A percentile compares a stretch with the other conserved stretches of the same genome.
phyloP scores from a whole-genome alignment of 1,284 basidiomycete genomes.

The Cryptococcus amylolentus region DNA sequence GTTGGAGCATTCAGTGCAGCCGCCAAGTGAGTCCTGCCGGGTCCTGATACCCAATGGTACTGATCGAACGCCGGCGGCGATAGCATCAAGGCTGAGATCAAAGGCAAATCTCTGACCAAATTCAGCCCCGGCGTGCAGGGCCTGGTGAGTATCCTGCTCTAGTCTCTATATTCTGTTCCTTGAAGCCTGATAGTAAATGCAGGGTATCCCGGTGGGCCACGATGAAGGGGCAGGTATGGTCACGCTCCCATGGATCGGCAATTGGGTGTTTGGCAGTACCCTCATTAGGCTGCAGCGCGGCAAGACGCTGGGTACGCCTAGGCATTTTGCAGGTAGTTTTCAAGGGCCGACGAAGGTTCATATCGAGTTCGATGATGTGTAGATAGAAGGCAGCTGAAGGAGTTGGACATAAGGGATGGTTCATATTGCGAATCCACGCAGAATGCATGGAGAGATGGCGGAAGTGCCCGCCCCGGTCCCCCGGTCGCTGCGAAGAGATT shows the following conservation, averaged over 20 bases:
- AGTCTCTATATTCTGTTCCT: neutral
- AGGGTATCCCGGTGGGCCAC: constrained; percentile 21
- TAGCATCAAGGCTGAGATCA: neutral
- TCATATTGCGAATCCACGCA: too few relatives aligned
- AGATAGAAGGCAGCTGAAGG: neutral
- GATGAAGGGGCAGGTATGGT: constrained; percentile 13
- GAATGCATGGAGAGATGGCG: too few relatives aligned
- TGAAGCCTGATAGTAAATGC: neutral
- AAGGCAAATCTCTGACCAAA: neutral
- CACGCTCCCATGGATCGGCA: constrained; percentile 1
- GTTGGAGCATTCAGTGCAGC: constrained; percentile 30
- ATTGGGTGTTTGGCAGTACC: constrained; percentile 11
- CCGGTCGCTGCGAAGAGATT: too few relatives aligned
- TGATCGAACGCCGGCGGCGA: neutral
- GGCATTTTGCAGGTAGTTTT: constrained; percentile 17
- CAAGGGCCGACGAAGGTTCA: constrained; percentile 15
- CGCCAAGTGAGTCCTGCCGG: constrained; percentile 22
- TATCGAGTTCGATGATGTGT: neutral
- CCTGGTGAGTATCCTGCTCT: neutral
- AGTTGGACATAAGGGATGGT: too few relatives aligned
- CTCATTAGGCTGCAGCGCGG: constrained; percentile 8
- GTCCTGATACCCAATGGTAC: neutral
- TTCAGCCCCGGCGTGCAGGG: neutral
- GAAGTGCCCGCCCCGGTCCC: too few relatives aligned
- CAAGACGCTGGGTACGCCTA: constrained; percentile 17